A percentile compares a stretch with the other conserved stretches of the same genome.
phyloP scores from a whole-genome alignment of 2,329 filamentous ascomycete genomes.

The Calonectria fujianensis region DNA sequence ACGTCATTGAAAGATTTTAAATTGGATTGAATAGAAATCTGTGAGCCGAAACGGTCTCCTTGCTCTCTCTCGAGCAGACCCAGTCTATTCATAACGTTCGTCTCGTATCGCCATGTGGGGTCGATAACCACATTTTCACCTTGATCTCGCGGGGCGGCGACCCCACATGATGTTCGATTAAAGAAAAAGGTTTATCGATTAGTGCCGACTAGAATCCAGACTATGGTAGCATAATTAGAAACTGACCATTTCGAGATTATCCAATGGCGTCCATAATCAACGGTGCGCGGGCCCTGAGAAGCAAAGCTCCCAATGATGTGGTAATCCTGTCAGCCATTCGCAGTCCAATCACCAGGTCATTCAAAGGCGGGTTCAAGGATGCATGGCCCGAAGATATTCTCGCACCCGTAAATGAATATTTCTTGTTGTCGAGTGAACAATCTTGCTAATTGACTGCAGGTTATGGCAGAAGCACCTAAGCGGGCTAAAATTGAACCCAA shows the following conservation, averaged over 20 bases:
- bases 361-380: constrained; percentile 21
- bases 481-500: constrained; percentile 4
- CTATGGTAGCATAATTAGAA: no score
- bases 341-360: constrained; percentile 10
- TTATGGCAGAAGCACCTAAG: not conserved
- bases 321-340: constrained; percentile 5
- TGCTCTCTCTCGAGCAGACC: not conserved
- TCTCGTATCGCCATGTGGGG: constrained; percentile 14
- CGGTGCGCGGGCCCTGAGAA: not conserved
- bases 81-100: not conserved
- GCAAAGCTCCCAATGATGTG: constrained; percentile 14
- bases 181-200: not conserved
- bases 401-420: not conserved
- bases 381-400: constrained; percentile 7
- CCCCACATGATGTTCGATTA: constrained; percentile 15
- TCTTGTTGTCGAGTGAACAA: not conserved
- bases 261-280: not conserved
- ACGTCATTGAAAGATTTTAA: not conserved
- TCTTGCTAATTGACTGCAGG: not conserved
- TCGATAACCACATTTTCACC: not conserved
- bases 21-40: not conserved
- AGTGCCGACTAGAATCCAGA: not conserved
- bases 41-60: not conserved
- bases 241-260: no score
- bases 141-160: not conserved